Base-by-base conservation (phyloP, 2,329 filamentous ascomycete species). In the Cladophialophora psammophila region DNA sequence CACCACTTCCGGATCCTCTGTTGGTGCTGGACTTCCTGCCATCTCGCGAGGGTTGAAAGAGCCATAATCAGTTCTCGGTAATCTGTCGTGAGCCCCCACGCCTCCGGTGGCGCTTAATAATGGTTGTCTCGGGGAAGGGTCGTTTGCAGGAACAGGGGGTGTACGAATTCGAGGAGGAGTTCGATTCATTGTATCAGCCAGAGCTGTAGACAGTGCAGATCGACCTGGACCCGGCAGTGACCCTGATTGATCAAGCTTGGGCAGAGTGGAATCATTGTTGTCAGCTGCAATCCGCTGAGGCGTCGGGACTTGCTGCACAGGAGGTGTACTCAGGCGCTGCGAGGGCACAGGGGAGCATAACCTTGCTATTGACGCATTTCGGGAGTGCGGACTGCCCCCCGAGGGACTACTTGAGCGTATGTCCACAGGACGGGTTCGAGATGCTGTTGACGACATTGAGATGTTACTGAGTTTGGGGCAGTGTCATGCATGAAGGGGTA, bases 1-100 rank as follows among this genome's bases (percentile, higher is more conserved):
- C 71, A 99, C 87, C 62, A 98, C 92, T 77, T 97, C 94, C 15
- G 93, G 91, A 74, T 98, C 93, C 80, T 98, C 94, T 15, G 75
- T 90, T 90, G 4, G 88, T 26, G 84, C 88, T 48, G 83, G 80
- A 56, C 84, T 82, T 75, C 55, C 78, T 75, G 76, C 83, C 69
- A 80, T 86, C 48, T 86, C 85, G 71, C 89, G 86, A 58, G 87
- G 87, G 70, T 95, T 61, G 74, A 96, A 93, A 9, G 93, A 97
- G 61, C 93, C 94, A 78, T 95, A 96, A 74, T 90, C 91, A 69
- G 90, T 91, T 32, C 88, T 87, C 2, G 88, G 86, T 12, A 82
- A 79, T 66, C 85, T 81, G 68, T 83, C 78, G 31, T 80, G 80
- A 52, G 42, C 40, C 67, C 84, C 75, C 68, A 83, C 32, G 81